Evolutionary conservation across 1,139 yeast genomes (phyloP), one percentile per base, ranked within the genome.

Genomic region (Magnusiomyces suaveolens): DNA sequence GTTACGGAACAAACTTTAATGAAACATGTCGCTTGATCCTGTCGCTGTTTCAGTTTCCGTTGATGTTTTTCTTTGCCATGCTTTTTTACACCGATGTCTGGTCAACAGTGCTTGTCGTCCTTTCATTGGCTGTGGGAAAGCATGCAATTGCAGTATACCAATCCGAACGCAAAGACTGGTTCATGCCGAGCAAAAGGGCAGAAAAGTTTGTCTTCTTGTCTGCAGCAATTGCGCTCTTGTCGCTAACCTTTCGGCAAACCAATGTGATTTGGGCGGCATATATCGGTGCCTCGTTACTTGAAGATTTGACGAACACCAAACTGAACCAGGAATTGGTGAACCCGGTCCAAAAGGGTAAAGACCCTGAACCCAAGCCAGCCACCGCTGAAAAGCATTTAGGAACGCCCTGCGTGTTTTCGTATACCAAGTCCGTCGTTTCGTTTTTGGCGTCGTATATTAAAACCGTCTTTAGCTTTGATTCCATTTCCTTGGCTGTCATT

Each of bases 71-170:
- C 10, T 92, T 83, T 67, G 82, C 84, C 62, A 81, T 82, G 51
- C 70, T 92, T 50, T 94, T 82, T 69, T 94, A 92, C 69, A 92
- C 99, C 0, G 98, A 92, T 67, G 83, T 89, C 1, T 89, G 97
- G 97, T 81, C 97, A 0, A 80, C 94, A 0, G 76, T 86, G 0
- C 71, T 87, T 47, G 77, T 90, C 8, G 60, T 87, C 52, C 76
- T 71, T 43, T 77, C 78, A 36, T 74, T 75, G 65, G 75, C 70
- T 26, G 66, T 72, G 43, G 80, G 66, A 6, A 33, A 47, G 23
- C 33, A 33, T 16, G 50, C 43, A 1, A 21, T 47, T 10, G 41
- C 50, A 6, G 8, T 38, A 18, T 38, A 12, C 43, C 6, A 14
- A 12, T 23, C 20, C 16, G 47, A 44, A 4, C 47, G n/a, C 12